Evolutionary conservation across 2,329 filamentous ascomycete genomes (phyloP).

Genomic region (Pseudogymnoascus sp.): DNA sequence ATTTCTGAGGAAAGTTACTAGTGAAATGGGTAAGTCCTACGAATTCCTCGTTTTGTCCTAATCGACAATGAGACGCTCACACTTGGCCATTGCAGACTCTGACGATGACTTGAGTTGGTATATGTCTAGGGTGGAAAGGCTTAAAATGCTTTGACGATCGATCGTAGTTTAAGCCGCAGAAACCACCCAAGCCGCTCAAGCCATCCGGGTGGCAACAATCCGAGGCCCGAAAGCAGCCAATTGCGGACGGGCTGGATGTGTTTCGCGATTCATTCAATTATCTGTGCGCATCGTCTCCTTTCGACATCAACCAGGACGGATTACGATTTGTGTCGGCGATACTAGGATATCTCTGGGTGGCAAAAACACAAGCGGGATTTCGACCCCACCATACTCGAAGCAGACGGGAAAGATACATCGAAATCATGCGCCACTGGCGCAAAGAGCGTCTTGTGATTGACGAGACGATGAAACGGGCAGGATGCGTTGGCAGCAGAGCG

Average conservation of each 20-base stretch:
- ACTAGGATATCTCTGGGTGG: constrained; percentile 38
- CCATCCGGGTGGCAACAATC: no score
- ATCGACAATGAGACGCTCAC: no score
- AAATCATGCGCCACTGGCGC: constrained; percentile 33
- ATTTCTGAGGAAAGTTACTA: no score
- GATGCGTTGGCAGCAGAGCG: constrained; percentile 32
- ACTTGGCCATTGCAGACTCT: no score
- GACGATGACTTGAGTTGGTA: no score
- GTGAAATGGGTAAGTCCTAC: no score
- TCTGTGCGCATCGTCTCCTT: constrained; percentile 33
- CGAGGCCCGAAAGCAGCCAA: background rate
- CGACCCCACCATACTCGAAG: constrained; percentile 35
- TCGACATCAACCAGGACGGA: constrained; percentile 40
- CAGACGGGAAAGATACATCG: constrained; percentile 31
- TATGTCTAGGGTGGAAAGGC: no score
- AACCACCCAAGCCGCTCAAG: no score
- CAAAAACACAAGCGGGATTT: constrained; percentile 36
- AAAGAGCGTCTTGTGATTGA: constrained; percentile 37
- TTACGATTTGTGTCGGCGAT: constrained; percentile 34
- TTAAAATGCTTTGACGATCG: no score
- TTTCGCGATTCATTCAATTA: background rate
- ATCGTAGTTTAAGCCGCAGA: no score
- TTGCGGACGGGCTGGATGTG: background rate
- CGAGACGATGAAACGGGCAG: constrained; percentile 27
- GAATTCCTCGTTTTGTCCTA: no score